Evolutionary conservation across 2,329 filamentous ascomycete species (phyloP).

Genomic region (Hypoxylon sp.): DNA sequence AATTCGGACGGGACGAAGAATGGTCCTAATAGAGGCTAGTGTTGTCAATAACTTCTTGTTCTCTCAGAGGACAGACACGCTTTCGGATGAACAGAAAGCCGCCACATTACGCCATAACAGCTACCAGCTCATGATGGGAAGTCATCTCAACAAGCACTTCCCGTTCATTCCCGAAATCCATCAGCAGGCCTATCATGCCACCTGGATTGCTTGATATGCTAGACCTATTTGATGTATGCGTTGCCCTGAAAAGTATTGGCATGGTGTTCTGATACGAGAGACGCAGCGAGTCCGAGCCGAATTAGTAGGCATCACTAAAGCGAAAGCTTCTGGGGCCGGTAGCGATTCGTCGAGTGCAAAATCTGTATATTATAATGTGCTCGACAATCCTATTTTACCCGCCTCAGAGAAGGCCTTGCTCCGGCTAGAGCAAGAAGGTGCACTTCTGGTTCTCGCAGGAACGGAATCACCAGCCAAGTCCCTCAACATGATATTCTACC

Average conservation of each 20-base stretch:
- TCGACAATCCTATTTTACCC: slow-evolving; percentile 45
- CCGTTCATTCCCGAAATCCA: slow-evolving; percentile 48
- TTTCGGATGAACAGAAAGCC: slow-evolving; percentile 49
- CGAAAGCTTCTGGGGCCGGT: slow-evolving; percentile 45
- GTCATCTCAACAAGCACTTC: slow-evolving; percentile 49
- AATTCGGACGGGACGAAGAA: slow-evolving; percentile 43
- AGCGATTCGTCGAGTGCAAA: slow-evolving; percentile 45
- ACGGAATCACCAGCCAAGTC: slow-evolving; percentile 47
- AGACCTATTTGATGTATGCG: slow-evolving; percentile 49
- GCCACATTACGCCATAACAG: slow-evolving; percentile 48
- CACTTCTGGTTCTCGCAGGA: slow-evolving; percentile 47
- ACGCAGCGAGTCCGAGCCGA: slow-evolving; percentile 48
- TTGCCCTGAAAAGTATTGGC: slow-evolving; percentile 46
- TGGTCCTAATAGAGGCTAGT: slow-evolving; percentile 47
- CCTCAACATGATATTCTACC: slow-evolving; percentile 46
- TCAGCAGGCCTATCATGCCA: slow-evolving; percentile 49
- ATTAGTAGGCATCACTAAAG: slow-evolving; percentile 42
- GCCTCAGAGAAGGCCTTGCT: slow-evolving; percentile 45
- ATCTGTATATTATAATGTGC: slow-evolving; percentile 46
- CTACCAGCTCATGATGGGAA: slow-evolving; percentile 47
- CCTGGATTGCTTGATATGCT: slow-evolving; percentile 49
- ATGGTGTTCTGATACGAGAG: slow-evolving; percentile 46
- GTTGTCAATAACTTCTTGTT: slow-evolving; percentile 50
- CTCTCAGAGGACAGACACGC: slow-evolving; percentile 47
- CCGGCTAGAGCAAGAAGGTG: slow-evolving; percentile 46